Evolutionary conservation across 2,329 filamentous ascomycete species (phyloP).

Genomic region (Podosphaera aphanis): DNA sequence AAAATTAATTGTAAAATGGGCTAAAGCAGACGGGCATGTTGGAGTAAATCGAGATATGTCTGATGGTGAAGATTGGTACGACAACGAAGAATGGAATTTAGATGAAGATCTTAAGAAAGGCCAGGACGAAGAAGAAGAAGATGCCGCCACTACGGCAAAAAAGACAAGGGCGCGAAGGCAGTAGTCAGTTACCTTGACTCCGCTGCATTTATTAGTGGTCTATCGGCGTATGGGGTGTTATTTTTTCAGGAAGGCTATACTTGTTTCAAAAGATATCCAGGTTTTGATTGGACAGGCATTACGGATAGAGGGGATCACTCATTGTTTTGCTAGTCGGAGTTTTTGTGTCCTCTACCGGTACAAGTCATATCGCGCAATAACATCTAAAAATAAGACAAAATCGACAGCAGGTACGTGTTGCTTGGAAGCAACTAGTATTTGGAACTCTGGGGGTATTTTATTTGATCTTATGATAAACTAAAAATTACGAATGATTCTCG

Average conservation of each 20-base stretch:
- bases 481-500: too few species aligned
- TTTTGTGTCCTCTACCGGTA: too few species aligned
- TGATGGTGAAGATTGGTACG: slow-evolving; percentile 77
- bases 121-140: slow-evolving; percentile 62
- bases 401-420: too few species aligned
- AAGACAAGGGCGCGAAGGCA: slow-evolving; percentile 23
- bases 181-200: slow-evolving; percentile 3
- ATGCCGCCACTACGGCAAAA: slow-evolving; percentile 26
- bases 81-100: slow-evolving; percentile 56
- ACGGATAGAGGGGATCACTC: too few species aligned
- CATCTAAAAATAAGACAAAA: too few species aligned
- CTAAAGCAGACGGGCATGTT: slow-evolving; percentile 53
- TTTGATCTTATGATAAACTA: too few species aligned
- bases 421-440: too few species aligned
- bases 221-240: neutral
- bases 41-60: slow-evolving; percentile 47
- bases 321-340: too few species aligned
- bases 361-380: too few species aligned
- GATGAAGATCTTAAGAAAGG: slow-evolving; percentile 58
- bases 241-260: neutral
- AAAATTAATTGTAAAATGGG: slow-evolving; percentile 48
- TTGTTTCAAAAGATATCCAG: neutral
- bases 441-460: too few species aligned
- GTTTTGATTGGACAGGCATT: neutral
- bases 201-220: neutral